Evolutionary conservation across 345 rosid genomes (phyloP).

Genomic region (Euphorbia tirucalli): DNA sequence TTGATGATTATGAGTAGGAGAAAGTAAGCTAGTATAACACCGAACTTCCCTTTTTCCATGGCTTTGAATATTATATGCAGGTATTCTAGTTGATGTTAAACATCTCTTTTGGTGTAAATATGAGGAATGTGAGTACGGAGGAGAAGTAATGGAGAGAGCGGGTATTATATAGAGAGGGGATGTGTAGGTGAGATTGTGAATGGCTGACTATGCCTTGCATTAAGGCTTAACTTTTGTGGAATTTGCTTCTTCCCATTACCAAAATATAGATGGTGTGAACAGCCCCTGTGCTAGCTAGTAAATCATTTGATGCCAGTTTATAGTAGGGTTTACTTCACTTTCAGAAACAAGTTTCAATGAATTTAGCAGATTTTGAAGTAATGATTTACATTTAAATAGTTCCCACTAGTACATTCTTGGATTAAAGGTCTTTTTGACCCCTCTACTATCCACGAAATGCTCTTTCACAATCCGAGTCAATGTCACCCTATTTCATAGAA

Average conservation of each 20-base stretch:
- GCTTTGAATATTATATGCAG: neutral
- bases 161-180: slow-evolving; percentile 18
- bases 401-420: neutral
- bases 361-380: neutral
- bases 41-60: slow-evolving; percentile 24
- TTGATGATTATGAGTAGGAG: slow-evolving; percentile 20
- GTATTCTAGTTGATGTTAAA: neutral
- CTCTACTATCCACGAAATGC: too few relatives aligned
- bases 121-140: neutral
- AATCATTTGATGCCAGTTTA: too few relatives aligned
- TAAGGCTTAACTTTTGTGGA: slow-evolving; percentile 33
- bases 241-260: slow-evolving; percentile 18
- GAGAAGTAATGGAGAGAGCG: neutral
- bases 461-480: too few relatives aligned
- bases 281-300: neutral
- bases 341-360: neutral
- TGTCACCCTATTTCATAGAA: too few relatives aligned
- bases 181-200: neutral
- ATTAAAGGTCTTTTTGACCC: too few relatives aligned
- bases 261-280: slow-evolving; percentile 6
- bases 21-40: slow-evolving; percentile 19
- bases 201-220: slow-evolving; percentile 21
- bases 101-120: neutral
- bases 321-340: neutral
- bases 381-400: neutral